Evolutionary conservation across 257 asterid species (phyloP).

Genomic region (Jacaranda mimosifolia): DNA sequence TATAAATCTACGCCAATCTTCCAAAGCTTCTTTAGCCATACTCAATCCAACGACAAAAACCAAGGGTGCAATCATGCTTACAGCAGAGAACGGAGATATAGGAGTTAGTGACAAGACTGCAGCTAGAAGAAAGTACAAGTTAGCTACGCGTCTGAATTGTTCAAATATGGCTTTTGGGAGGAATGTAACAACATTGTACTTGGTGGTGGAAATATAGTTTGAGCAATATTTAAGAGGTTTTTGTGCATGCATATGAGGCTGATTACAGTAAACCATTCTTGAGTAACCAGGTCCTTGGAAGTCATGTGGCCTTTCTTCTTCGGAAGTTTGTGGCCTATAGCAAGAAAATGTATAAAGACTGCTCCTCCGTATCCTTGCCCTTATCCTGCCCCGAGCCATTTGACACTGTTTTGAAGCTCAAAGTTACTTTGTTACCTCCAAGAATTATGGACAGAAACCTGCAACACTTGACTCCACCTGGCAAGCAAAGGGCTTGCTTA

Average conservation of each 20-base stretch:
- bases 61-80: constrained; percentile 95
- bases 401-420: constrained; percentile 34
- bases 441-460: constrained; percentile 38
- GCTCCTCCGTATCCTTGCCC: constrained; percentile 82
- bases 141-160: constrained; percentile 96
- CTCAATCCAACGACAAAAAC: constrained; percentile 94
- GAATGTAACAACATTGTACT: constrained; percentile 85
- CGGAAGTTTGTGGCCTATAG: constrained; percentile 53
- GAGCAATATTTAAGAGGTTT: constrained; percentile 81
- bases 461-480: constrained; percentile 44
- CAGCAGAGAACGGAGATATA: constrained; percentile 80
- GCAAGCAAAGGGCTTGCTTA: constrained; percentile 43
- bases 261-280: constrained; percentile 80
- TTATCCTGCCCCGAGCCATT: constrained; percentile 79
- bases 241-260: constrained; percentile 75
- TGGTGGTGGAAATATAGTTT: constrained; percentile 89
- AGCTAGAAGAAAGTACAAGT: constrained; percentile 93
- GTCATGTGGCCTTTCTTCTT: constrained; percentile 64
- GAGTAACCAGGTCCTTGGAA: constrained; percentile 87
- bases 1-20: constrained; percentile 93
- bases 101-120: constrained; percentile 87
- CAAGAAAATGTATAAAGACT: constrained; percentile 85
- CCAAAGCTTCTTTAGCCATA: constrained; percentile 96
- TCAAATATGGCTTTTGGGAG: constrained; percentile 95
- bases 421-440: constrained; percentile 25